Percentiles rank a stretch among this genome's conserved stretches.
Evolutionary conservation across 495 filamentous ascomycete species (phyloP).

Genomic region (Penicillium goetzii): DNA sequence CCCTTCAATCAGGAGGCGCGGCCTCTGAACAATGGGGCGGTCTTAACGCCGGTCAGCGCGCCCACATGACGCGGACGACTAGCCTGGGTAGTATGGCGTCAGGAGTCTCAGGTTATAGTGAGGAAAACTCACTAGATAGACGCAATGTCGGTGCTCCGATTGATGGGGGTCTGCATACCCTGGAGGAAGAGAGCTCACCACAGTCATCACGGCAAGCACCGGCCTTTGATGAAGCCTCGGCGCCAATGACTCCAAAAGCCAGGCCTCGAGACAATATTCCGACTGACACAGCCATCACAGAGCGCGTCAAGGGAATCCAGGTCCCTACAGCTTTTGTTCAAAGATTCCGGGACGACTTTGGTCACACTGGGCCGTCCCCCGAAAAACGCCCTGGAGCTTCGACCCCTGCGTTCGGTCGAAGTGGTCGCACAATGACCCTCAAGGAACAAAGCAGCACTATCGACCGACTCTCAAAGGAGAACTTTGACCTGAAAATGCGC

Average conservation of each 20-base stretch:
- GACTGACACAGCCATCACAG: constrained; percentile 86
- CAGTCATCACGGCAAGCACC: constrained; percentile 38
- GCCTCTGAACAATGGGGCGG: constrained; percentile 61
- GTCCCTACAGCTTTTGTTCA: constrained; percentile 86
- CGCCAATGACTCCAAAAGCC: constrained; percentile 53
- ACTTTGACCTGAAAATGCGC: constrained; percentile 96
- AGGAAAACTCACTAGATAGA: constrained; percentile 54
- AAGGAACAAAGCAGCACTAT: constrained; percentile 98
- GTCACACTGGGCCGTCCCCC: constrained; percentile 57
- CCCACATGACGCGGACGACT: constrained; percentile 72
- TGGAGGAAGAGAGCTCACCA: constrained; percentile 62
- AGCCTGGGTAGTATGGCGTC: constrained; percentile 97
- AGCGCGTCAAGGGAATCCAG: constrained; percentile 83
- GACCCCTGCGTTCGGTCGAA: constrained; percentile 59
- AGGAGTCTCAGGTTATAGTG: constrained; percentile 77
- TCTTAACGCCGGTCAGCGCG: constrained; percentile 45
- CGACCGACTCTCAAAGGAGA: constrained; percentile 87
- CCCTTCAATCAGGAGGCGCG: constrained; percentile 81
- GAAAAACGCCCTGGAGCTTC: constrained; percentile 55
- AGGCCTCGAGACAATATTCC: constrained; percentile 58
- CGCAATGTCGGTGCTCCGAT: constrained; percentile 40
- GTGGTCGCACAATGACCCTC: constrained; percentile 83
- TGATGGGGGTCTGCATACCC: constrained; percentile 60
- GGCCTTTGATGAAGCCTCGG: constrained; percentile 35
- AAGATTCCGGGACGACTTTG: constrained; percentile 71